phyloP scores from a whole-genome alignment of 805 yeast species.

The Kluyveromyces aestuarii region DNA sequence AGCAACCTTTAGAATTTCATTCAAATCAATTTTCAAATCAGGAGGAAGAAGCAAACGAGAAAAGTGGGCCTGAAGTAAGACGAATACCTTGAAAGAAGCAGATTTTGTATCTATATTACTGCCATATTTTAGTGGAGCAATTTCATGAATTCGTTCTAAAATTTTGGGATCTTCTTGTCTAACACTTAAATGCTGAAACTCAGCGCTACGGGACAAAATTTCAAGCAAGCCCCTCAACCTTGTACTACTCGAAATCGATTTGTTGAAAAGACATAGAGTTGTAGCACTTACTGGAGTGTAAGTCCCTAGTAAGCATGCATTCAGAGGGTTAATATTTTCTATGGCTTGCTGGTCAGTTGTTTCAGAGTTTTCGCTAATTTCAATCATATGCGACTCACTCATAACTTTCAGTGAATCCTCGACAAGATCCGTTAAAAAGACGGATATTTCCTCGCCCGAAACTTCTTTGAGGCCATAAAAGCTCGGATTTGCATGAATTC shows the following conservation, averaged over 20 bases:
- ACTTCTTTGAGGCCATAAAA: conserved; percentile 71
- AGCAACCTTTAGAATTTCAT: conserved; percentile 39
- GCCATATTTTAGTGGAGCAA: conserved; percentile 52
- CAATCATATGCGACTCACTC: conserved; percentile 50
- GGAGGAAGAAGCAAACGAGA: conserved; percentile 53
- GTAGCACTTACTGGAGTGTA: conserved; percentile 57
- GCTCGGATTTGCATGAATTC: conserved; percentile 77
- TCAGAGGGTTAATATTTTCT: conserved; percentile 44
- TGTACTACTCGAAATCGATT: conserved; percentile 44
- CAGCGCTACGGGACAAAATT: conserved; percentile 56
- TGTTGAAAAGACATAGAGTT: conserved; percentile 55
- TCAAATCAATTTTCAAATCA: conserved; percentile 53
- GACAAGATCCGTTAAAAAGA: conserved; percentile 72
- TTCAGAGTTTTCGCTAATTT: conserved; percentile 32
- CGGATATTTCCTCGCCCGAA: conserved; percentile 63
- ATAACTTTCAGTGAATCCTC: conserved; percentile 64
- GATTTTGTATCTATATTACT: conserved; percentile 29
- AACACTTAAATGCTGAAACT: conserved; percentile 59
- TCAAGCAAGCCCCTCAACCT: conserved; percentile 56
- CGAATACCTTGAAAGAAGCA: conserved; percentile 60
- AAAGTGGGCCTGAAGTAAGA: conserved; percentile 74
- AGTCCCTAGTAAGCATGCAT: conserved; percentile 67
- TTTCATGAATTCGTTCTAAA: conserved; percentile 43
- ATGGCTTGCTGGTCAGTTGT: conserved; percentile 28
- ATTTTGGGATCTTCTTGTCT: conserved; percentile 48